Evolutionary conservation across 2,329 filamentous ascomycete genomes (phyloP).

Genomic region (Lecanosticta acicola): DNA sequence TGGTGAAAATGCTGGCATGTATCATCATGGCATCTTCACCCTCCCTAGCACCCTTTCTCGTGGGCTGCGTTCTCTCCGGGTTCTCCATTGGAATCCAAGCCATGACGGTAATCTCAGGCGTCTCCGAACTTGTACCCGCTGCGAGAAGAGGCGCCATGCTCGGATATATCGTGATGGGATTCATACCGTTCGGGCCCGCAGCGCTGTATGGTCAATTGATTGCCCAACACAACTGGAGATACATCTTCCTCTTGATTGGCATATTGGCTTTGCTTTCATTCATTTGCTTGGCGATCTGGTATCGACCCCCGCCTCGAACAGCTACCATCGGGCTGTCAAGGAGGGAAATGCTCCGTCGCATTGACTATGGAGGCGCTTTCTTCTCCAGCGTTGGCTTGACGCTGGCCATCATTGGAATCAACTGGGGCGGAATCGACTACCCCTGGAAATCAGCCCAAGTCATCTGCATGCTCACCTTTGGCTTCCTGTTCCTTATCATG

Average conservation of each 20-base stretch:
- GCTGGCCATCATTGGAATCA: conserved; percentile 42
- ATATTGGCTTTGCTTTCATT: conserved; percentile 50
- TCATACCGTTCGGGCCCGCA: conserved; percentile 56
- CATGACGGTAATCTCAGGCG: conserved; percentile 49
- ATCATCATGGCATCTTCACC: conserved; percentile 14
- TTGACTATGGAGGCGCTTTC: conserved; percentile 49
- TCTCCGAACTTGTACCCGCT: conserved; percentile 60
- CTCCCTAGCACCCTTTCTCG: conserved; percentile 11
- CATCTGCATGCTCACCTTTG: conserved; percentile 20
- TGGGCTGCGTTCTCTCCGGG: conserved; percentile 6
- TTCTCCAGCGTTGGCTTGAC: conserved; percentile 47
- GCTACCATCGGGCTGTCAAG: conserved; percentile 34
- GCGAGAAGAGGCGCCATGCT: conserved; percentile 59
- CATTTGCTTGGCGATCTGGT: conserved; percentile 46
- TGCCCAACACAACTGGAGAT: conserved; percentile 46
- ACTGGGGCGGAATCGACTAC: conserved; percentile 10
- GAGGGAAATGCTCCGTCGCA: conserved; percentile 38
- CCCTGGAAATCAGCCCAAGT: conserved; percentile 19
- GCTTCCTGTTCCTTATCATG: conserved; percentile 17
- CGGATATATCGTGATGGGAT: conserved; percentile 53
- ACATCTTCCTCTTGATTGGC: conserved; percentile 47
- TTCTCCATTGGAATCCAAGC: conserved; percentile 10
- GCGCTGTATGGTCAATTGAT: conserved; percentile 57
- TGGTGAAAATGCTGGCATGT: conserved; percentile 11
- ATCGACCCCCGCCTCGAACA: conserved; percentile 48